Conservation (phyloP, 495 filamentous ascomycete species). For the Usnea hakonensis region DNA sequence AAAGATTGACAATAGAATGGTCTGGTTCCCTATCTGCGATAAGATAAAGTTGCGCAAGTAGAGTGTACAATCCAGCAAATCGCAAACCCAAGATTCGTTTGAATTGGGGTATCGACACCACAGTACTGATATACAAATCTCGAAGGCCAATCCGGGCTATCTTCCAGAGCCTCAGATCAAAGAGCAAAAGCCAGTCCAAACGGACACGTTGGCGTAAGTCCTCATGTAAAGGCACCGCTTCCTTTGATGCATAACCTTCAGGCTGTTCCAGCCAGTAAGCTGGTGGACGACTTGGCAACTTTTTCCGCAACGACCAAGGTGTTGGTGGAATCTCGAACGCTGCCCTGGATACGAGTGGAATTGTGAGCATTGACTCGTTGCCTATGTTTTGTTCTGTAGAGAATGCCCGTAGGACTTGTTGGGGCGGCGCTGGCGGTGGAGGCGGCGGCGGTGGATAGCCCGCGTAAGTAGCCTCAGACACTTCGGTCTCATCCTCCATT, state of each 20-base stretch:
- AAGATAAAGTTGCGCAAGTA: conserved; percentile 86
- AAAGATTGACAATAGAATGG: conserved; percentile 96
- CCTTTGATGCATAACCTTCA: conserved; percentile 41
- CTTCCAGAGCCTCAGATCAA: conserved; percentile 94
- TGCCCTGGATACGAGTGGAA: conserved; percentile 45
- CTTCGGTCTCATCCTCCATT: conserved; percentile 54
- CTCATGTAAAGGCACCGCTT: conserved; percentile 61
- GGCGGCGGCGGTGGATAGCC: conserved; percentile 59
- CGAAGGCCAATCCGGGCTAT: conserved; percentile 82
- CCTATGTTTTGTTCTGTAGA: conserved; percentile 50
- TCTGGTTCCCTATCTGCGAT: conserved; percentile 96
- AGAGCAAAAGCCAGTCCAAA: conserved; percentile 93
- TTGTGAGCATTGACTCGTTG: conserved; percentile 46
- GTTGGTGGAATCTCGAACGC: conserved; percentile 52
- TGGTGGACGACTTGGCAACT: conserved; percentile 43
- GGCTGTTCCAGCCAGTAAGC: conserved; percentile 84
- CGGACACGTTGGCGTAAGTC: conserved; percentile 81
- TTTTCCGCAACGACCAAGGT: conserved; percentile 28
- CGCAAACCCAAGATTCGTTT: conserved; percentile 91
- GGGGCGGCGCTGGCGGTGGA: conserved; percentile 47
- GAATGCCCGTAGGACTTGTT: conserved; percentile 36
- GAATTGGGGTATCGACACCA: conserved; percentile 89
- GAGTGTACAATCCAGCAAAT: conserved; percentile 89
- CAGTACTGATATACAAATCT: conserved; percentile 91
- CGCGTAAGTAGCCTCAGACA: conserved; percentile 60